Base-by-base conservation (phyloP, 768 basidiomycete genomes). In the Calocybe indica region DNA sequence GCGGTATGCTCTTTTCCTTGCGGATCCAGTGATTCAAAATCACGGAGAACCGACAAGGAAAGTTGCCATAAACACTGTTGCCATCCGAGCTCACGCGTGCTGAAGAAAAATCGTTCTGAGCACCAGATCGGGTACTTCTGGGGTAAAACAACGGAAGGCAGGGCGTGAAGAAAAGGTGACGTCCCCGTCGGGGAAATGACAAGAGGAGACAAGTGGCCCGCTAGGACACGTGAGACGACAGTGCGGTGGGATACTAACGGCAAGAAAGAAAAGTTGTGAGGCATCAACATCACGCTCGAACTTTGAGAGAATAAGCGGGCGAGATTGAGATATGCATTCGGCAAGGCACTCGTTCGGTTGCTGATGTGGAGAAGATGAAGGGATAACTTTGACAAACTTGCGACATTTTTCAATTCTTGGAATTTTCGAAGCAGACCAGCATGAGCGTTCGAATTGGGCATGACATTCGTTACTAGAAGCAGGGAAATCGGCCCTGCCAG, bases 61-160 rank as follows among this genome's bases (percentile, higher is more conserved):
- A 83, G 49, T 54, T 80, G 78, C 82, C 83, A 85, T 10, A 84
- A 61, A 58, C 83, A 85, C 49, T 82, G 79, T 32, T 72, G 67
- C 83, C 83, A 85, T 49, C 83, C 80, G 3, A 69, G 60, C 1
- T 54, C 50, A 14, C 80, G 78, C 15, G 74, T 71, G 32, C 63
- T 60, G 40, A 72, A 53, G 49, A 79, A 76, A 47, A 74, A 66
- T 34, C 81, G 72, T 49, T 84, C 82, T 1, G 76, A 72, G 53
- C 83, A 85, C 83, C 83, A 85, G 7, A 75, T 57, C 1, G 71
- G 65, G 52, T 78, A 64, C 53, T 79, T 56, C 55, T 69, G 50
- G 53, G 59, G 54, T 65, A 72, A 55, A 14, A 80, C 50, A 11
- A 79, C 52, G 2, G 83, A 79, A 2, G 79, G 66, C 2, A 78